Evolutionary conservation across 176 grass and related monocot genomes (phyloP).

Genomic region (Musa beccarii): DNA sequence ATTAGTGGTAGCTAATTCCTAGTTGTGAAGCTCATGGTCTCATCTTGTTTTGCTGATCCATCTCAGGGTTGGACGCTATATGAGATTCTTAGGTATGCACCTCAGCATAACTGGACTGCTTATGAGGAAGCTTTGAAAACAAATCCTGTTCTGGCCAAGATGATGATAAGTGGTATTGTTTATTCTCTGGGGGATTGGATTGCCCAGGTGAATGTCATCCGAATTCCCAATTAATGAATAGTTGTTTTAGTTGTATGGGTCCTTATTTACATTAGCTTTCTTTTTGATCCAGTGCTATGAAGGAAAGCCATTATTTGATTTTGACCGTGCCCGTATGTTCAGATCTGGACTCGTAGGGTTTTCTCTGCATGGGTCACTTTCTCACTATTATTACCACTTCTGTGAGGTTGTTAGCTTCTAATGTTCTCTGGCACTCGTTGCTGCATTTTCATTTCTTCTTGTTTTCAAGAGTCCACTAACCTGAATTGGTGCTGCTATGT

Average conservation of each 20-base stretch:
- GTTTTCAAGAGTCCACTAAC: background rate
- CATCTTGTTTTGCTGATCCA: background rate
- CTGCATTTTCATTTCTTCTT: slow-evolving; percentile 1
- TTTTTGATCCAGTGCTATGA: slow-evolving; percentile 60
- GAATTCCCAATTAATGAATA: background rate
- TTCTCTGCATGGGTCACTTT: slow-evolving; percentile 88
- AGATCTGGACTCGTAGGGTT: slow-evolving; percentile 86
- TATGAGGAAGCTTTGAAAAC: slow-evolving; percentile 88
- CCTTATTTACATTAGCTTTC: slow-evolving; percentile 1
- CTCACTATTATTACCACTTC: slow-evolving; percentile 89
- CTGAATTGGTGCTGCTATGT: background rate
- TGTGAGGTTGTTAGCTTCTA: slow-evolving; percentile 51
- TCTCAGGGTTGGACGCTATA: slow-evolving; percentile 84
- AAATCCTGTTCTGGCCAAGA: slow-evolving; percentile 93
- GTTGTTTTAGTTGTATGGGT: background rate
- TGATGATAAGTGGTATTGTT: slow-evolving; percentile 97
- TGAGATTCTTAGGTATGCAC: slow-evolving; percentile 87
- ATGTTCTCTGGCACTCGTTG: background rate
- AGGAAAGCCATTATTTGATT: slow-evolving; percentile 82
- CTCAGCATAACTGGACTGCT: slow-evolving; percentile 90
- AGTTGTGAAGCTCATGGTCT: background rate
- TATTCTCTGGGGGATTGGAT: slow-evolving; percentile 98
- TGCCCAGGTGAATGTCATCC: slow-evolving; percentile 44
- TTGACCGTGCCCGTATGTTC: slow-evolving; percentile 82
- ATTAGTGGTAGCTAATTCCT: too few species aligned